Conservation (phyloP, 805 yeast species). For the Ogataea pignaliae region DNA sequence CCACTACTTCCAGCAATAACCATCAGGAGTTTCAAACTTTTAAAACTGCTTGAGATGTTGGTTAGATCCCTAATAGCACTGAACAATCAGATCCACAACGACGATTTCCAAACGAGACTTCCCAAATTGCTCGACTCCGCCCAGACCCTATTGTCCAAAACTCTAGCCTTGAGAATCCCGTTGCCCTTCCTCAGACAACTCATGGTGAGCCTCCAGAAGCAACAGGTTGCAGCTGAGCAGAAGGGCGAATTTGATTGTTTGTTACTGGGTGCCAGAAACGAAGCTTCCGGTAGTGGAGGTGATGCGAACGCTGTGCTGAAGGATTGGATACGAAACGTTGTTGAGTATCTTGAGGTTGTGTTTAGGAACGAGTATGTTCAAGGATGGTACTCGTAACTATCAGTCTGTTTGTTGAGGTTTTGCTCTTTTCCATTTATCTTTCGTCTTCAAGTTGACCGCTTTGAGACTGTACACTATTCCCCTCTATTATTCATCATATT, state of each 20-base stretch:
- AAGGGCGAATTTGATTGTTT: not conserved
- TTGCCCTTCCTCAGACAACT: conserved; percentile 3
- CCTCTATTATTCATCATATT: no score
- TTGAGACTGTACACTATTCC: no score
- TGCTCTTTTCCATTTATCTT: no score
- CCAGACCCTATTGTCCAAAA: conserved; percentile 13
- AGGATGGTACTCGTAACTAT: conserved; percentile 23
- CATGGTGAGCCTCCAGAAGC: not conserved
- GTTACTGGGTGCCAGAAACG: not conserved
- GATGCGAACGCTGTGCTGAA: conserved; percentile 12
- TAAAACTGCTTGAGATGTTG: conserved; percentile 14
- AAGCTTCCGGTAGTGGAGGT: not conserved
- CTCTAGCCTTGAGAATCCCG: conserved; percentile 14
- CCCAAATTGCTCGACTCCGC: conserved; percentile 20
- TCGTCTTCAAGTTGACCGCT: no score
- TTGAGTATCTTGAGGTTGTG: conserved; percentile 11
- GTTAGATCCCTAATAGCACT: conserved; percentile 20
- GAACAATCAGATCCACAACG: conserved; percentile 15
- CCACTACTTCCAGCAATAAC: conserved; percentile 23
- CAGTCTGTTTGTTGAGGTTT: no score
- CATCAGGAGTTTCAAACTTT: conserved; percentile 23
- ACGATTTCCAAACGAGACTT: conserved; percentile 22
- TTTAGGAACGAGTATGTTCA: conserved; percentile 20
- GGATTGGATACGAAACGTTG: conserved; percentile 21
- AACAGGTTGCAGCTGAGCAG: not conserved